Base-by-base conservation (phyloP, 2,329 filamentous ascomycete genomes). In the Colletotrichum sp. region DNA sequence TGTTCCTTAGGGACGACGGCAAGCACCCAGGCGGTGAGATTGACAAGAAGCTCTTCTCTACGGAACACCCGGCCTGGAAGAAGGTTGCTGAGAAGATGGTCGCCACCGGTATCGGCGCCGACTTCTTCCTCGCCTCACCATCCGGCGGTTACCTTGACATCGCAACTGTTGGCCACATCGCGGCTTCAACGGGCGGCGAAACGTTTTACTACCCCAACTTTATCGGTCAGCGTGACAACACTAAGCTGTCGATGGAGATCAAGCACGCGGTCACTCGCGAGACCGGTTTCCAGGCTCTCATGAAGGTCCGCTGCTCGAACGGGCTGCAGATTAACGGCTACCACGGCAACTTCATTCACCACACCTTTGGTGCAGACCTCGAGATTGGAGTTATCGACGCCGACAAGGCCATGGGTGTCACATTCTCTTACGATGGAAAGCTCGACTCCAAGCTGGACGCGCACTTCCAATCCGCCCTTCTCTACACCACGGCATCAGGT, bases 301-400 rank as follows among this genome's bases (percentile, higher is more conserved):
- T 99, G 95, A 99, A 99, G 88, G 96, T 99, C 73, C 94, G 97
- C 77, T 99, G 97, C 86, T 98, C 96, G 21, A 99, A 98, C 80
- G 97, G 97, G 21, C 89, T 99, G 68, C 97, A 99, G 83, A 94
- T 99, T 18, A 92, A 95, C 18, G 92, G 92, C n/a, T 99, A 99
- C 82, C 95, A 98, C 81, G 97, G 97, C 79, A 98, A 98, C 85
- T 99, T 98, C 82, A 91, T 97, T 66, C 97, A 99, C 82, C 96
- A 98, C 85, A 97, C 95, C 0, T 98, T 98, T 81, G 96, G 96
- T 13, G 96, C 96, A 4, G 97, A 99, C 84, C 90, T 99, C 59
- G 96, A 99, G 83, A 95, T 99, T 80, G 97, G 97, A 32, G 92
- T 94, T 67, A 92, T 98, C 67, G 97, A 98, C 82, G 93, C 95